Conservation (phyloP, 129 eudicot species). For the Smallanthus sonchifolius region DNA sequence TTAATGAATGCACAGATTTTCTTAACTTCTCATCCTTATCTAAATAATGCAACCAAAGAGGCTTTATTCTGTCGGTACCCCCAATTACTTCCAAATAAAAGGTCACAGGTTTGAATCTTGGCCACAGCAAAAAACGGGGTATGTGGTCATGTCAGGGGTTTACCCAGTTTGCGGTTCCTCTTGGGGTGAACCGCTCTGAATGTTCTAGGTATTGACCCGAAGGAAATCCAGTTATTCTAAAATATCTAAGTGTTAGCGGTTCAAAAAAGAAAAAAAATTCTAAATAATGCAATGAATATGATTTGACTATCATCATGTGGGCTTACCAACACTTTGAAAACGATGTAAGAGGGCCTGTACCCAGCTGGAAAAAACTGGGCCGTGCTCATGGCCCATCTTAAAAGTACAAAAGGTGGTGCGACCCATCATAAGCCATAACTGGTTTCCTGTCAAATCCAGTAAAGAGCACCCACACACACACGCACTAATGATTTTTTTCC, state of each 20-base stretch:
- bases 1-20: not conserved
- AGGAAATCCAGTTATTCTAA: too few species aligned
- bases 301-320: slow-evolving; percentile 26
- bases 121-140: too few species aligned
- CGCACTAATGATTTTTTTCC: not conserved
- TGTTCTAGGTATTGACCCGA: too few species aligned
- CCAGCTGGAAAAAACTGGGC: slow-evolving; percentile 32
- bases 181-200: too few species aligned
- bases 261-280: too few species aligned
- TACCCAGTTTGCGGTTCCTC: too few species aligned
- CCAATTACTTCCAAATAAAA: too few species aligned
- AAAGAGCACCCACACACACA: slow-evolving; percentile 10
- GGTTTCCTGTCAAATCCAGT: slow-evolving; percentile 28
- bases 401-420: slow-evolving; percentile 29
- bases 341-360: slow-evolving; percentile 21
- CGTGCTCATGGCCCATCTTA: slow-evolving; percentile 12
- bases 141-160: too few species aligned
- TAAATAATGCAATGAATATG: not conserved
- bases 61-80: too few species aligned
- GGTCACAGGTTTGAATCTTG: too few species aligned
- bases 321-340: slow-evolving; percentile 17
- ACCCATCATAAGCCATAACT: slow-evolving; percentile 29
- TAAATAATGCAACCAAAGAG: not conserved
- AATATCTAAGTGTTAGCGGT: too few species aligned
- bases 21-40: not conserved